phyloP scores from a whole-genome alignment of 2,329 filamentous ascomycete species.

The Pseudogymnoascus sp. region DNA sequence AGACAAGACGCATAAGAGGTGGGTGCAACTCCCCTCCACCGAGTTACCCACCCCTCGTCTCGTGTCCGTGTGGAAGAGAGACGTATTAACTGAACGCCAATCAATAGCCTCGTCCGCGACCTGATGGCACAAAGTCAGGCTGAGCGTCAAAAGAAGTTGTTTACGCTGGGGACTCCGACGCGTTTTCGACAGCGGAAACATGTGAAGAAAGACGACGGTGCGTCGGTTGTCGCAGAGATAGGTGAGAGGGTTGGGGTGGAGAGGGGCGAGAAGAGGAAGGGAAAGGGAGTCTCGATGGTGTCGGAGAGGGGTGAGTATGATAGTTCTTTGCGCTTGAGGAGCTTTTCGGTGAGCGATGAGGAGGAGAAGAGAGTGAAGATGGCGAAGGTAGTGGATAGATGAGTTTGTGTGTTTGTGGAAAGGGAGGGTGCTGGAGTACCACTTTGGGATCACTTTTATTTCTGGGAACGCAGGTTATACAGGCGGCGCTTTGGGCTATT shows the following conservation, averaged over 20 bases:
- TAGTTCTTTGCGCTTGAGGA: not conserved
- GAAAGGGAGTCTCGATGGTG: not conserved
- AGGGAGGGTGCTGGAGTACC: not conserved
- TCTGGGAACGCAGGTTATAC: not conserved
- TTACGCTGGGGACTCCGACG: not conserved
- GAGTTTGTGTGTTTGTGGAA: not conserved
- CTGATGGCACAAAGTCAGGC: not conserved
- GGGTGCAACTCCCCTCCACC: not conserved
- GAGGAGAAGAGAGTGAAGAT: not conserved
- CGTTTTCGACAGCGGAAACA: not conserved
- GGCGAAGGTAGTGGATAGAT: not conserved
- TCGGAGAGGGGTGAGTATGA: not conserved
- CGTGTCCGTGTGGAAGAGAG: not conserved
- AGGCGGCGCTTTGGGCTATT: not conserved
- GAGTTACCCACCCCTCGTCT: not conserved
- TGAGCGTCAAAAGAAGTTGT: not conserved
- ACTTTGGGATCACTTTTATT: not conserved
- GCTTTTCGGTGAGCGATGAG: not conserved
- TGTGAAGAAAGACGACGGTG: not conserved
- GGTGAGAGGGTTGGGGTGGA: not conserved
- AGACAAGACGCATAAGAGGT: not conserved
- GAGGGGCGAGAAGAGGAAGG: not conserved
- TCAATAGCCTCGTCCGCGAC: not conserved
- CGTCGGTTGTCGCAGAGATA: not conserved
- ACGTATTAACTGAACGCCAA: not conserved